Conservation (phyloP, 2,329 filamentous ascomycete species). For the Tolypocladium sp. region DNA sequence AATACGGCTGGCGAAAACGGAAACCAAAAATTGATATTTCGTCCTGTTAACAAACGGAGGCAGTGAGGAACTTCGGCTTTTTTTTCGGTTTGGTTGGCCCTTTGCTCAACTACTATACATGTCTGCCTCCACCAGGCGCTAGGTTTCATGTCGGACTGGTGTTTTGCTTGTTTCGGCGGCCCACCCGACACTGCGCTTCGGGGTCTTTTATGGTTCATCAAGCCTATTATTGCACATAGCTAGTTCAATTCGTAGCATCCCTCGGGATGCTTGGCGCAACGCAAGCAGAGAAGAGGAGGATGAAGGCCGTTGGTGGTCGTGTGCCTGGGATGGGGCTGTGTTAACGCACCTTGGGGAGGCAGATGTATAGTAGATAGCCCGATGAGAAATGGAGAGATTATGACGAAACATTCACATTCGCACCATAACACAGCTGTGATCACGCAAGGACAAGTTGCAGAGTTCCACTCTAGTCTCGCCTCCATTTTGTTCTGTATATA, state of each 20-base stretch:
- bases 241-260: neutral
- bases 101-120: neutral
- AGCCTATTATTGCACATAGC: neutral
- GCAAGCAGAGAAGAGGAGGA: neutral
- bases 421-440: neutral
- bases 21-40: neutral
- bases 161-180: neutral
- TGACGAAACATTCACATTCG: neutral
- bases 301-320: neutral
- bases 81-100: neutral
- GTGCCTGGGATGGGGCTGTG: neutral
- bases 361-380: neutral
- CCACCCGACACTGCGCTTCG: neutral
- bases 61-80: neutral
- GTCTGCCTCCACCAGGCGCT: neutral
- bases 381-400: neutral
- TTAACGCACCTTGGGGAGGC: neutral
- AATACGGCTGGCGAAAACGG: neutral
- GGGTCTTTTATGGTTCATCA: neutral
- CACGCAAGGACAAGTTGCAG: neutral
- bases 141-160: neutral
- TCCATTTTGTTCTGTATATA: neutral
- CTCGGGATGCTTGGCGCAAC: neutral
- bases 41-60: neutral
- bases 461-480: neutral